Percentiles rank a stretch among this genome's conserved stretches.
Evolutionary conservation across 768 basidiomycete species (phyloP).

Genomic region (Cyathus striatus): DNA sequence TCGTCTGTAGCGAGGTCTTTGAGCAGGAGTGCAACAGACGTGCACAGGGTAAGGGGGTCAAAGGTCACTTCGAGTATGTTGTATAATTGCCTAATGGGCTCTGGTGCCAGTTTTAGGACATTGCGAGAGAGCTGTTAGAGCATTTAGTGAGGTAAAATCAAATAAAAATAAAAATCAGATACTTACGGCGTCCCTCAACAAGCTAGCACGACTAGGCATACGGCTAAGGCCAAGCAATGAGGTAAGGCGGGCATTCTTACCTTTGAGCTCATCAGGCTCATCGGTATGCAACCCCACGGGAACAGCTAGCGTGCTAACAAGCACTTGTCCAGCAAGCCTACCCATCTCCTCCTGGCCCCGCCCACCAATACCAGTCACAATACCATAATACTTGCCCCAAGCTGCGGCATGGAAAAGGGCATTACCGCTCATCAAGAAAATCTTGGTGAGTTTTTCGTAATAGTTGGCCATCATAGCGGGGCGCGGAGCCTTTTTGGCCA

Average conservation of each 20-base stretch:
- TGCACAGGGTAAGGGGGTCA: slow-evolving; percentile 84
- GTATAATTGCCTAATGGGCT: slow-evolving; percentile 73
- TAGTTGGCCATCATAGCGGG: slow-evolving; percentile 98
- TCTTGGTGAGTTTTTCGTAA: slow-evolving; percentile 95
- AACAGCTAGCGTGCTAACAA: slow-evolving; percentile 89
- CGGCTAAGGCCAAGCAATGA: slow-evolving; percentile 79
- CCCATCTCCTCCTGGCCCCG: slow-evolving; percentile 75
- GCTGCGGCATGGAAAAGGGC: slow-evolving; percentile 95
- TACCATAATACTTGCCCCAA: slow-evolving; percentile 81
- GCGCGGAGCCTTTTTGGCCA: slow-evolving; percentile 92
- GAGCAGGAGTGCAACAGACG: slow-evolving; percentile 75
- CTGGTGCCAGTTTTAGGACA: slow-evolving; percentile 75
- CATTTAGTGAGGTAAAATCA: slow-evolving; percentile 6
- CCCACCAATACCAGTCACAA: slow-evolving; percentile 67
- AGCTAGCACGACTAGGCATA: slow-evolving; percentile 78
- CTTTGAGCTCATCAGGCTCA: slow-evolving; percentile 43
- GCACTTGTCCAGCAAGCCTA: slow-evolving; percentile 83
- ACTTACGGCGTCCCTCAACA: slow-evolving; percentile 84
- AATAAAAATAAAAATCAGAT: not conserved
- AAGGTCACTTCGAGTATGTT: slow-evolving; percentile 88
- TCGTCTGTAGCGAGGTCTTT: slow-evolving; percentile 47
- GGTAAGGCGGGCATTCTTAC: slow-evolving; percentile 74
- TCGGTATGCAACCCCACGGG: slow-evolving; percentile 65
- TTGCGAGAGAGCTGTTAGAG: slow-evolving; percentile 76
- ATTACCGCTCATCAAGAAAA: slow-evolving; percentile 94